These are phyloP conservation scores for Camillea tinctor DNA, from an alignment of 2,329 filamentous ascomycete genomes.

Conservation along the genomic window DNA sequence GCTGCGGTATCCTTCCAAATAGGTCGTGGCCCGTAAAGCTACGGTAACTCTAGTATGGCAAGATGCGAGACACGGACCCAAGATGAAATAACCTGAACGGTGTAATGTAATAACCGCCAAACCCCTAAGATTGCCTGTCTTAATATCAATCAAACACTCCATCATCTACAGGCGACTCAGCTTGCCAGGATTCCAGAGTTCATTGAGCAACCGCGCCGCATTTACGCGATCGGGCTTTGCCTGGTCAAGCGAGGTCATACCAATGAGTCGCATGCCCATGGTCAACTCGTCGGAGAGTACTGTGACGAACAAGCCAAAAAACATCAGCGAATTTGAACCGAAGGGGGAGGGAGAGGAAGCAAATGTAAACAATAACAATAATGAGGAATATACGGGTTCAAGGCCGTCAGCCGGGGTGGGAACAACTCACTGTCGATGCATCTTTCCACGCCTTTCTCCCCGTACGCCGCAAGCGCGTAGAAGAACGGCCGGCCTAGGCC, in stretches of 20 bases:
- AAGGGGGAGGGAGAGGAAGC: not conserved
- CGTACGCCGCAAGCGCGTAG: slow-evolving; percentile 40
- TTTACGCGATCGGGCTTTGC: slow-evolving; percentile 52
- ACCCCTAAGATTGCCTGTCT: not conserved
- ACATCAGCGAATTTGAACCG: slow-evolving; percentile 1
- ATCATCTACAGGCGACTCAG: slow-evolving; percentile 14
- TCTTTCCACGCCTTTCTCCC: slow-evolving; percentile 30
- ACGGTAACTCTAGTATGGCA: too few species aligned
- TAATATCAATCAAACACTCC: not conserved
- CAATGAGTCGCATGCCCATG: slow-evolving; percentile 48
- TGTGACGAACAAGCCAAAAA: slow-evolving; percentile 6
- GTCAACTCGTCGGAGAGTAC: slow-evolving; percentile 42
- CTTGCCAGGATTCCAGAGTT: slow-evolving; percentile 34
- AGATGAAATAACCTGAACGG: not conserved
- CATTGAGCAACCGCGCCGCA: slow-evolving; percentile 29
- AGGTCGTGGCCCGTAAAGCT: too few species aligned
- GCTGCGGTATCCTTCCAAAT: too few species aligned
- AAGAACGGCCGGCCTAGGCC: slow-evolving; percentile 46
- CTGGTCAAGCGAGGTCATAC: slow-evolving; percentile 47
- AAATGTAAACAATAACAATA: not conserved
- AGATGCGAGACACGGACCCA: too few species aligned
- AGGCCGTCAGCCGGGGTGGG: too few species aligned
- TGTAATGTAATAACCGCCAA: too few species aligned
- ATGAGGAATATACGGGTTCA: too few species aligned
- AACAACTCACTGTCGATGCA: slow-evolving; percentile 25